phyloP scores from a whole-genome alignment of 1,284 basidiomycete species.

The Ceratorhiza oryzae-sativae region DNA sequence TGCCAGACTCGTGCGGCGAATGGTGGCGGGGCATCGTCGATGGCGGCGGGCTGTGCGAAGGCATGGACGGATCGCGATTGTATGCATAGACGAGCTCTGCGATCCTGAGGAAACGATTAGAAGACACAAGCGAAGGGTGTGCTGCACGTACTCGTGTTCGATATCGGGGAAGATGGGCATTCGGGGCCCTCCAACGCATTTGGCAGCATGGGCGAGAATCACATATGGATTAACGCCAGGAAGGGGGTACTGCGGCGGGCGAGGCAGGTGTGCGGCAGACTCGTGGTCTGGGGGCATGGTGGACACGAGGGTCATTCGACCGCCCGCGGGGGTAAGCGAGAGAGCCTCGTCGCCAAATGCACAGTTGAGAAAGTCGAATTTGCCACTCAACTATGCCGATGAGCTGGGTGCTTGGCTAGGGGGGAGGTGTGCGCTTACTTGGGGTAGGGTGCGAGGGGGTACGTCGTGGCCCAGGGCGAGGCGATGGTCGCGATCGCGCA shows the following conservation, averaged over 20 bases:
- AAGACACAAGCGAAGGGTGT: not conserved
- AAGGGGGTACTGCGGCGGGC: slow-evolving; percentile 34
- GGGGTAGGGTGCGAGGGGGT: slow-evolving; percentile 21
- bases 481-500: slow-evolving; percentile 29
- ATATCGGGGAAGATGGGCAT: slow-evolving; percentile 36
- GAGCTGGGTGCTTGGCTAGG: not conserved
- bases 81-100: slow-evolving; percentile 27
- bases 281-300: slow-evolving; percentile 39
- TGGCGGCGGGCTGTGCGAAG: not conserved
- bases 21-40: slow-evolving; percentile 7
- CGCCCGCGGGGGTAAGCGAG: slow-evolving; percentile 33
- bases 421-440: slow-evolving; percentile 3
- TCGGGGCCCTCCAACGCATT: slow-evolving; percentile 36
- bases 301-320: slow-evolving; percentile 38
- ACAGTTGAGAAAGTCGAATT: slow-evolving; percentile 37
- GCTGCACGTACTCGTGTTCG: slow-evolving; percentile 25
- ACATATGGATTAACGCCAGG: slow-evolving; percentile 36
- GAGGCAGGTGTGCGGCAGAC: slow-evolving; percentile 21
- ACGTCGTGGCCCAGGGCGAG: slow-evolving; percentile 16
- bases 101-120: slow-evolving; percentile 23
- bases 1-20: slow-evolving; percentile 24
- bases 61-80: slow-evolving; percentile 14
- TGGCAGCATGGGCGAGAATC: slow-evolving; percentile 33
- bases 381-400: slow-evolving; percentile 33
- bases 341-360: slow-evolving; percentile 37